Base-by-base conservation (phyloP, 2,329 filamentous ascomycete genomes). In the Botryosphaeria dothidea region DNA sequence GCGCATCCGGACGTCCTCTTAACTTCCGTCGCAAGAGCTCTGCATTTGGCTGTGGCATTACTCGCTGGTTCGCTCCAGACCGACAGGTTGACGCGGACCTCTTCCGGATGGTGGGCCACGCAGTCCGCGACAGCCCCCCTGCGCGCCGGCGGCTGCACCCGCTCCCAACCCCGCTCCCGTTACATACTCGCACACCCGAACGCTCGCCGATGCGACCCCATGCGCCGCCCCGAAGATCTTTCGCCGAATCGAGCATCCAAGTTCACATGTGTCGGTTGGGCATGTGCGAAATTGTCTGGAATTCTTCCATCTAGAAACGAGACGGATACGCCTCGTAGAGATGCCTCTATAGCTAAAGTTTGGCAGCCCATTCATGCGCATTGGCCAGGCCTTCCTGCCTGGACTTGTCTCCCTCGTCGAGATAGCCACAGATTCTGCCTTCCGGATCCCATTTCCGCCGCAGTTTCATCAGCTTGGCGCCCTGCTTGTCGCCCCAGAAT, bases 401-500 rank as follows among this genome's bases (percentile, higher is more conserved):
- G 29, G 79, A 80, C 66, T 68, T 67, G 69, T 84, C 82, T 1
- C 74, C 79, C 25, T 71, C 68, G 66, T 83, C 82, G 13, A 85
- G 73, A 68, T 82, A 85, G 1, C 82, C 82, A 67, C 73, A 72
- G 66, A 81, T 67, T 69, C 73, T 66, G 4, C 80, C 81, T 43
- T 77, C 66, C 3, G 80, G 78, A 72, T 84, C 81, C 78, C 80
- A 82, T 66, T 75, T 76, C 67, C 69, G 71, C 65, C 81, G 72
- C 27, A 85, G 70, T 19, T 76, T 73, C 77, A 78, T 81, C 62
- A 86, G 64, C 63, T 70, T 78, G 58, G 68, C 69, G 2, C 75
- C 81, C 41, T 80, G 74, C 54, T 79, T 75, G 4, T 78, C 75
- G 3, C 73, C 73, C 84, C 84, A 86, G 70, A 82, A 86, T 67